Conservation (phyloP, 345 rosid species). For the Lepidium africanum region DNA sequence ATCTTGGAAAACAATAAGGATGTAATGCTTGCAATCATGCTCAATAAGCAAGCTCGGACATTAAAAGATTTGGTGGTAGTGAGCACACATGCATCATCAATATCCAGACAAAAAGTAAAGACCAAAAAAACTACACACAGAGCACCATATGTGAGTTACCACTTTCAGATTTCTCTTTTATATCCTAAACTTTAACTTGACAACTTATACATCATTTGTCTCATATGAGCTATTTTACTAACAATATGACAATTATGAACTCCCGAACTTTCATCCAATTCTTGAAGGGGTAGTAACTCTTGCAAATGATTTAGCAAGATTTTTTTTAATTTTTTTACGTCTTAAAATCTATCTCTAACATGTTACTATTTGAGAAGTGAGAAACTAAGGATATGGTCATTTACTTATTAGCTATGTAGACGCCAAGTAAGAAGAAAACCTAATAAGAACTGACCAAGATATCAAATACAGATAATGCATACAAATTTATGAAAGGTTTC, state of each 20-base stretch:
- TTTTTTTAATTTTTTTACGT: background rate
- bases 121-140: constrained; percentile 63
- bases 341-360: background rate
- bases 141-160: constrained; percentile 76
- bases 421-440: constrained; percentile 52
- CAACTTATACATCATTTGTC: background rate
- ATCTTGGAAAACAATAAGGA: constrained; percentile 44
- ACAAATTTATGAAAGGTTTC: background rate
- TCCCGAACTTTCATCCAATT: constrained; percentile 77
- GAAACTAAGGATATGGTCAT: constrained; percentile 62
- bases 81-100: constrained; percentile 48
- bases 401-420: constrained; percentile 86
- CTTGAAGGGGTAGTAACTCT: constrained; percentile 48
- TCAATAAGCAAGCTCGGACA: constrained; percentile 39
- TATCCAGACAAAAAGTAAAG: constrained; percentile 57
- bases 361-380: constrained; percentile 58
- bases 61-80: constrained; percentile 73
- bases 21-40: constrained; percentile 48
- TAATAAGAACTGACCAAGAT: background rate
- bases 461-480: background rate
- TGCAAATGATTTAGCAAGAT: constrained; percentile 1
- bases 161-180: background rate
- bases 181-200: background rate
- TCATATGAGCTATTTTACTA: background rate
- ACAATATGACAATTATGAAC: constrained; percentile 60